These are phyloP conservation scores for Mycena haematopus DNA, from an alignment of 768 basidiomycete genomes.

Conservation along the genomic window DNA sequence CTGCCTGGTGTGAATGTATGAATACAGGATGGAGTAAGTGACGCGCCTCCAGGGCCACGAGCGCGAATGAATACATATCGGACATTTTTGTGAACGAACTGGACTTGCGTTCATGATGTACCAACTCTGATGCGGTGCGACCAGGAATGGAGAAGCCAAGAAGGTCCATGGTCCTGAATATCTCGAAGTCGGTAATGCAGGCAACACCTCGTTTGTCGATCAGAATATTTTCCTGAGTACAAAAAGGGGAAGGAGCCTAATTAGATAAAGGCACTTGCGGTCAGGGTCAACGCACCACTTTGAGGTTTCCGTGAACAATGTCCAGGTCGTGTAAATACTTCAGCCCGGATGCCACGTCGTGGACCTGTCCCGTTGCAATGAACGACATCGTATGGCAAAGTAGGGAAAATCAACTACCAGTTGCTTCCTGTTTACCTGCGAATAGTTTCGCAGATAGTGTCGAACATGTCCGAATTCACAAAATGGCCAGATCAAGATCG, in stretches of 20 bases:
- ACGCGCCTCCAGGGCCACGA: too few relatives aligned
- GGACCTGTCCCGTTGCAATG: not conserved
- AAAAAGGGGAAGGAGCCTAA: not conserved
- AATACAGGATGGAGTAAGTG: too few relatives aligned
- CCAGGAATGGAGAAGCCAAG: not conserved
- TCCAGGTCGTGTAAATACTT: not conserved
- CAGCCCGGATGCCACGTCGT: not conserved
- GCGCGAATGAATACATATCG: too few relatives aligned
- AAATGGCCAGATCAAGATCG: not conserved
- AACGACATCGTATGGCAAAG: not conserved
- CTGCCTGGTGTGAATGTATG: too few relatives aligned
- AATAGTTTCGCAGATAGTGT: not conserved
- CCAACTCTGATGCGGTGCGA: too few relatives aligned
- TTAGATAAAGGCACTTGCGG: not conserved
- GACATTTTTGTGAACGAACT: too few relatives aligned
- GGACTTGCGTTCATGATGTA: too few relatives aligned
- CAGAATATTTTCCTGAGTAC: not conserved
- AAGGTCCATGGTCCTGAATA: too few relatives aligned
- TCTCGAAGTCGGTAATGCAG: not conserved
- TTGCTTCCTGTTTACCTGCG: not conserved
- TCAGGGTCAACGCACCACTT: not conserved
- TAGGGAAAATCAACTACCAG: not conserved
- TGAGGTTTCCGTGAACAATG: not conserved
- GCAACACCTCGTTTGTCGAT: not conserved
- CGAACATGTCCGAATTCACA: not conserved